Evolutionary conservation across 257 asterid genomes (phyloP), one percentile per base, ranked within the genome.

Genomic region (Capsicum rhomboideum): DNA sequence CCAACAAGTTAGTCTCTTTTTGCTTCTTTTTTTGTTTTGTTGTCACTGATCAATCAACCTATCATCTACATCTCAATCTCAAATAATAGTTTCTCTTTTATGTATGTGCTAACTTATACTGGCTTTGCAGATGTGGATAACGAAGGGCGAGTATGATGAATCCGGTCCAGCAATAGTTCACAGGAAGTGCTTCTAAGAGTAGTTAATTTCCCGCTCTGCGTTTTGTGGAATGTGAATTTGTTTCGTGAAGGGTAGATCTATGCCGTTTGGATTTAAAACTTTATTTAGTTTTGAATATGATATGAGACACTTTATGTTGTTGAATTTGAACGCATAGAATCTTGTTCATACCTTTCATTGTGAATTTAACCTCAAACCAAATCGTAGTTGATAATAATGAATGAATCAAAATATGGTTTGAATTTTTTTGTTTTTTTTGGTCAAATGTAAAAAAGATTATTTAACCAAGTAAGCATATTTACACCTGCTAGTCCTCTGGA

Each of bases 101-200:
- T 71, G 16, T 34, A 40, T 42, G 16, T 40, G 72, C 54, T 80
- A 82, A 61, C 49, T 63, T 56, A 2, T 80, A 37, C 54, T 11
- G 58, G 54, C 49, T 13, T 10, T 63, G 50, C 75, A 82, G 84
- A 82, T 82, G 84, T 82, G 84, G 84, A 63, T 82, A 28, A 46
- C 84, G 2, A 82, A 82, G 78, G 78, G 31, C n/a, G 84, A 82
- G 63, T 82, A 63, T 31, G 64, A 63, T 63, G 84, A 82, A 82
- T 82, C 78, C 2, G 84, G 84, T 82, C 84, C 84, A 23, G 84
- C 78, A 21, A 63, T 82, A 63, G 84, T 82, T 0, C 84, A 82
- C 4, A 63, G 84, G 63, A 82, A 82, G 84, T 82, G 84, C 64
- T 82, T 82, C 63, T 82, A 50, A 63, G 84, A 17, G 8, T 63